Percentiles rank a stretch among this genome's conserved stretches.
phyloP scores from a whole-genome alignment of 2,329 filamentous ascomycete genomes.

The Arthroderma uncinatum region DNA sequence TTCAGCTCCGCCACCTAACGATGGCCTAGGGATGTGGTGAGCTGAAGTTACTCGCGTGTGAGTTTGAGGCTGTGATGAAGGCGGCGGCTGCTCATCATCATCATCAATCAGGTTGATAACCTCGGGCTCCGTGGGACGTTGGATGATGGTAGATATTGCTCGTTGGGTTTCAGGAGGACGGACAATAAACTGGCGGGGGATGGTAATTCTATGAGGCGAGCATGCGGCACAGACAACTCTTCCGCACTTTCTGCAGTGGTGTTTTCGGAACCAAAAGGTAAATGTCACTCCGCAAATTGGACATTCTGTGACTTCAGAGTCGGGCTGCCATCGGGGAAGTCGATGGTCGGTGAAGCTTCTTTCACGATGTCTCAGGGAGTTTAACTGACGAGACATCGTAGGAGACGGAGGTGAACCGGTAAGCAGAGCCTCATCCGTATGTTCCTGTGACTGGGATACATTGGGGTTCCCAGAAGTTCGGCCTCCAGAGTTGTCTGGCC shows the following conservation, averaged over 20 bases:
- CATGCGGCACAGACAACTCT: constrained; percentile 81
- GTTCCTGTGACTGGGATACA: constrained; percentile 16
- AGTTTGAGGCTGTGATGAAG: not conserved
- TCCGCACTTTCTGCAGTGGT: constrained; percentile 95
- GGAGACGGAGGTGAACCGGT: constrained; percentile 21
- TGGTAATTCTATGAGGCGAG: constrained; percentile 89
- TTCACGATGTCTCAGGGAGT: constrained; percentile 19
- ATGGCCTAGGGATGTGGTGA: constrained; percentile 33
- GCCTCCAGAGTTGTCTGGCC: not conserved
- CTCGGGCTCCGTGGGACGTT: constrained; percentile 34
- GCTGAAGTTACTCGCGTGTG: not conserved
- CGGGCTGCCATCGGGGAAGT: constrained; percentile 77
- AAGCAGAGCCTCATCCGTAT: constrained; percentile 23
- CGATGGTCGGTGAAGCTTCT: constrained; percentile 36
- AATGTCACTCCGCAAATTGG: constrained; percentile 75
- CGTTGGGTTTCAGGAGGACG: constrained; percentile 47
- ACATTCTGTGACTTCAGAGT: constrained; percentile 68
- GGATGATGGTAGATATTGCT: constrained; percentile 33
- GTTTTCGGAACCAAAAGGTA: constrained; percentile 74
- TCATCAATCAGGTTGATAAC: constrained; percentile 39
- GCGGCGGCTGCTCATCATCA: constrained; percentile 12
- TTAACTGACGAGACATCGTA: constrained; percentile 14
- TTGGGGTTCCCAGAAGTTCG: constrained; percentile 15
- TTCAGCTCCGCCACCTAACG: constrained; percentile 53
- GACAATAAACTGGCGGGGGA: constrained; percentile 86